Percentiles rank a stretch among this genome's conserved stretches.
Evolutionary conservation across 306 rosid genomes (phyloP).

Genomic region (Purshia tridentata): DNA sequence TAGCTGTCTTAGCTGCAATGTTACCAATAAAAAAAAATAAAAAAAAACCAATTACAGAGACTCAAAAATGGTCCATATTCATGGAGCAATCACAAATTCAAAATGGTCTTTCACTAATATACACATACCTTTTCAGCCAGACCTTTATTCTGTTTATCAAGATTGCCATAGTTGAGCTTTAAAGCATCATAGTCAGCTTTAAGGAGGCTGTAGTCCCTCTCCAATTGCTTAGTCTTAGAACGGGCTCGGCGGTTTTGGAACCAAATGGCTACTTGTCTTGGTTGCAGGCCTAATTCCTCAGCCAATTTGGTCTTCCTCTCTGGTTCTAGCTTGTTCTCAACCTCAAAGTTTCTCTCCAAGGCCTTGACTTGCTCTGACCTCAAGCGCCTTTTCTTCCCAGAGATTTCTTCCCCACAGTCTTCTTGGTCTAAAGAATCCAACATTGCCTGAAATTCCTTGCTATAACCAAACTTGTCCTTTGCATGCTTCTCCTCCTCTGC

Average conservation of each 20-base stretch:
- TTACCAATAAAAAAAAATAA: neutral
- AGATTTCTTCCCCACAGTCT: constrained; percentile 47
- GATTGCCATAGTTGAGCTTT: constrained; percentile 43
- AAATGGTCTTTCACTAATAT: neutral
- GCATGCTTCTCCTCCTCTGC: constrained; percentile 33
- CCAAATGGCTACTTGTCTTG: constrained; percentile 83
- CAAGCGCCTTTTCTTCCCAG: constrained; percentile 60
- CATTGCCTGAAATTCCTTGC: constrained; percentile 76
- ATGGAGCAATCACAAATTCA: too few species aligned
- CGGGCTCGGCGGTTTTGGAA: constrained; percentile 87
- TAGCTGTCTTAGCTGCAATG: constrained; percentile 50
- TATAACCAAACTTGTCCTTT: constrained; percentile 35
- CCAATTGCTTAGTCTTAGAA: constrained; percentile 75
- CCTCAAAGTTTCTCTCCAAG: constrained; percentile 61
- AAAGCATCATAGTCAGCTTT: constrained; percentile 57
- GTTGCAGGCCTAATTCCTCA: constrained; percentile 61
- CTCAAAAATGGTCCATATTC: too few species aligned
- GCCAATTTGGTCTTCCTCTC: constrained; percentile 66
- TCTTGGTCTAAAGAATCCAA: constrained; percentile 63
- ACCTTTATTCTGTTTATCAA: constrained; percentile 48
- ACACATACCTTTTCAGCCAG: constrained; percentile 61
- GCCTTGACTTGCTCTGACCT: constrained; percentile 63
- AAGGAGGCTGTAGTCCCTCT: constrained; percentile 59
- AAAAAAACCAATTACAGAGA: neutral
- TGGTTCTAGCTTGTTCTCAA: constrained; percentile 75